Base-by-base conservation (phyloP, 441 rosid genomes). In the Raphanus hybrid region DNA sequence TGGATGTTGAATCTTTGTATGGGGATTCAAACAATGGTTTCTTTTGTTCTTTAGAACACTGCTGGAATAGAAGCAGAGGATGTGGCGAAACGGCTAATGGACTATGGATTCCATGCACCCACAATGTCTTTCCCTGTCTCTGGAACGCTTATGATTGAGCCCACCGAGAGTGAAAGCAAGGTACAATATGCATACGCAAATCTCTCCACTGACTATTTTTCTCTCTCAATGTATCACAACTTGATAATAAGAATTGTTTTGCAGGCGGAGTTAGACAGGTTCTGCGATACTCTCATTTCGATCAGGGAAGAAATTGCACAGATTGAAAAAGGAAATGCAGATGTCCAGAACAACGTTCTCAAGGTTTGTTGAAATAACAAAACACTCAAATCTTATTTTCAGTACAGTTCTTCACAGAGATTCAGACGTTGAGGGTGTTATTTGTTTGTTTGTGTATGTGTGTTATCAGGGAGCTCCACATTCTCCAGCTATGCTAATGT, bases 161-260 rank as follows among this genome's bases (percentile, higher is more conserved):
- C 99, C 6, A 96, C 99, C 41, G 98, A 96, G 85, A 93, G 99
- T 85, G 99, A 96, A 91, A 92, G 98, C 97, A 96, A 93, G 96
- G 98, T 92, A 83, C 57, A 48, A 9, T 66, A 41, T 15, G 59
- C 4, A 9, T 69, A 73, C n/a, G 11, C 58, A 52, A 37, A 41
- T 65, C 57, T 12, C 16, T 67, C 55, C 58, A 52, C 20, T 15
- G 20, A 52, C 23, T 52, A 52, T 52, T 54, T 52, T 54, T 18
- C 52, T 69, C 60, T 16, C 59, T 59, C 10, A 39, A 8, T 37
- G 39, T 18, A 39, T 14, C 23, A 60, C 64, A 35, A 73, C 59
- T 69, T 57, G 41, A 70, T 64, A 39, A 75, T 27, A 73, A 73
- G 62, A 71, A 52, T 74, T 26, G 29, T 78, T 48, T 60, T 77